Evolutionary conservation across 805 yeast species (phyloP).

Genomic region (Yamadazyma akitaensis): DNA sequence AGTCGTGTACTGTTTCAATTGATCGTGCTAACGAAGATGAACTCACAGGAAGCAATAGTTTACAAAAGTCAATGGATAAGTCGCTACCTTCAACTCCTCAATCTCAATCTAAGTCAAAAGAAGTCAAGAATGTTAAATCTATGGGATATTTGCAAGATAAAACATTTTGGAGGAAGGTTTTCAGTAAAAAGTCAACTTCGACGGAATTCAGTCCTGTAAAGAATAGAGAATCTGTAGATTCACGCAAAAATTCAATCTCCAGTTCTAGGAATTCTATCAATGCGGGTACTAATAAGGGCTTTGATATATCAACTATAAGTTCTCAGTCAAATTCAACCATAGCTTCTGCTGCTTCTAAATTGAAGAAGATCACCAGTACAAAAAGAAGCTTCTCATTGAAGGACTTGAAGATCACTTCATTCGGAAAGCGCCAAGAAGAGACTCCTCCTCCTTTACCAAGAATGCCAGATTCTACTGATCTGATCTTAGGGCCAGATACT

Average conservation of each 20-base stretch:
- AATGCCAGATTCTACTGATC: neutral
- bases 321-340: neutral
- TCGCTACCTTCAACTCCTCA: constrained; percentile 13
- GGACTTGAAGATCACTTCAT: constrained; percentile 13
- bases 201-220: neutral
- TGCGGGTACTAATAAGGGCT: neutral
- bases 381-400: constrained; percentile 12
- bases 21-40: constrained; percentile 4
- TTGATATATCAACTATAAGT: neutral
- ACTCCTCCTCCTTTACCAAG: constrained; percentile 13
- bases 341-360: neutral
- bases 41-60: neutral
- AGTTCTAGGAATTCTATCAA: neutral
- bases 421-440: constrained; percentile 7
- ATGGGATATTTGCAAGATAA: constrained; percentile 1
- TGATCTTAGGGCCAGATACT: neutral
- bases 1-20: neutral
- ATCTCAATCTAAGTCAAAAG: neutral
- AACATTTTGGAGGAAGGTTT: constrained; percentile 14
- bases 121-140: constrained; percentile 2
- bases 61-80: constrained; percentile 2
- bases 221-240: neutral
- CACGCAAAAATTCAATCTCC: neutral
- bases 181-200: constrained; percentile 4
- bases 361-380: constrained; percentile 5